Conservation (phyloP, 2,329 filamentous ascomycete genomes). For the Beauveria sp. region DNA sequence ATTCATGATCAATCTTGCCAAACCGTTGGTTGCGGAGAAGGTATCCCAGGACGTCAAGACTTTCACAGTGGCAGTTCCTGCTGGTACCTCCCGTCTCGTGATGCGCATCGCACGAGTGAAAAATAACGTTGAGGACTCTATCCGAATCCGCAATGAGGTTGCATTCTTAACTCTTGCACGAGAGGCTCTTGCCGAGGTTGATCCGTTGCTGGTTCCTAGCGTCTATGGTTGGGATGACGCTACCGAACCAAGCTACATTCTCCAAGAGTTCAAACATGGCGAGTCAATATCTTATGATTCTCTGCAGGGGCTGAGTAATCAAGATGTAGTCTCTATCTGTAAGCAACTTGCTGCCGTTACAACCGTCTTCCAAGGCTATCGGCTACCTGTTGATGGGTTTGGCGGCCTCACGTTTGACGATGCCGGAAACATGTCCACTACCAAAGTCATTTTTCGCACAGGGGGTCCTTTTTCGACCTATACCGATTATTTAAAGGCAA, state of each 20-base stretch:
- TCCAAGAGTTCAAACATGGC: conserved; percentile 7
- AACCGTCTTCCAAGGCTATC: not conserved
- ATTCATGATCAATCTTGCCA: not conserved
- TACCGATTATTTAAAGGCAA: conserved; percentile 1
- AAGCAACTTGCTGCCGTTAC: conserved; percentile 1
- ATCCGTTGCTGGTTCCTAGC: not conserved
- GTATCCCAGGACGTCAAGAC: not conserved
- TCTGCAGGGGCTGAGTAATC: not conserved
- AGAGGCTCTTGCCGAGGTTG: not conserved
- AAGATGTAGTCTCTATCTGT: not conserved
- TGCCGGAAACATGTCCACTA: not conserved
- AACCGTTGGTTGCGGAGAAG: not conserved
- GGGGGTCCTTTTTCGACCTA: conserved; percentile 7
- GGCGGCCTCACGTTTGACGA: conserved; percentile 9
- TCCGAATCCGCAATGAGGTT: conserved; percentile 9
- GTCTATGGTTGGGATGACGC: conserved; percentile 5
- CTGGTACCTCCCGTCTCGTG: conserved; percentile 3
- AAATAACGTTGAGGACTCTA: conserved; percentile 8
- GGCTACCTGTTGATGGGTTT: not conserved
- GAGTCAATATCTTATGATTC: not conserved
- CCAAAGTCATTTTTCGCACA: not conserved
- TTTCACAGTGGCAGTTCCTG: not conserved
- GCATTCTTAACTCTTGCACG: not conserved
- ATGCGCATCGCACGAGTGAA: not conserved
- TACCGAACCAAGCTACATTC: not conserved